phyloP scores from a whole-genome alignment of 352 stramenopile genomes.

The Phytopythium cucurbitacearum region DNA sequence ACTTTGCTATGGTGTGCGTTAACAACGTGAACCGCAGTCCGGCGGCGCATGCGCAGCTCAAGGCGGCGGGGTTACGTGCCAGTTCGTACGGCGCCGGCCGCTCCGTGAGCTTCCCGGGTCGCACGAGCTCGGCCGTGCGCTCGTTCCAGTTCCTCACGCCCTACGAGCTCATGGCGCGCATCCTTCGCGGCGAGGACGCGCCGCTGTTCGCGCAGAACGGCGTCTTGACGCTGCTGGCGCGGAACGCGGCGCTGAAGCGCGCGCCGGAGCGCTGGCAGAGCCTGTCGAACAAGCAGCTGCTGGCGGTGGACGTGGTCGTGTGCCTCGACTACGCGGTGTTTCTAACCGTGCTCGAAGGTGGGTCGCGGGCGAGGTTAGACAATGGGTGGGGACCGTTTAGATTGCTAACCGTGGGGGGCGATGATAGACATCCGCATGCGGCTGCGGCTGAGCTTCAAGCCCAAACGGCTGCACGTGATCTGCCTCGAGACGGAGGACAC shows the following conservation, averaged over 20 bases:
- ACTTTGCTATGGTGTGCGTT: slow-evolving; percentile 80
- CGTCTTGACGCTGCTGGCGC: slow-evolving; percentile 65
- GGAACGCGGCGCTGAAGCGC: slow-evolving; percentile 67
- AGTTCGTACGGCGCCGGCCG: slow-evolving; percentile 66
- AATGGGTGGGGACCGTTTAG: not conserved
- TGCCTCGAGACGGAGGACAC: slow-evolving; percentile 80
- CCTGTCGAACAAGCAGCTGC: slow-evolving; percentile 52
- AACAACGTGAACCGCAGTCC: slow-evolving; percentile 88
- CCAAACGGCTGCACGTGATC: slow-evolving; percentile 66
- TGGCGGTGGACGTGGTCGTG: slow-evolving; percentile 65
- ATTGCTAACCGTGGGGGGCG: not conserved
- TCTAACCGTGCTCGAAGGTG: slow-evolving; percentile 64
- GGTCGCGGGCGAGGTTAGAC: not conserved
- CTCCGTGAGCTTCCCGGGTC: slow-evolving; percentile 55
- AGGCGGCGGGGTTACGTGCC: slow-evolving; percentile 51
- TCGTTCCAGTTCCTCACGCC: slow-evolving; percentile 69
- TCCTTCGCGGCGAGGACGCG: slow-evolving; percentile 48
- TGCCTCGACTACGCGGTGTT: slow-evolving; percentile 85
- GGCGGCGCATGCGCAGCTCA: slow-evolving; percentile 59
- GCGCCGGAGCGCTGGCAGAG: slow-evolving; percentile 76
- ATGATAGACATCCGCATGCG: slow-evolving; percentile 43
- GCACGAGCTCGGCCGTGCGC: slow-evolving; percentile 21
- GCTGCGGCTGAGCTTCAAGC: slow-evolving; percentile 38
- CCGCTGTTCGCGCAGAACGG: slow-evolving; percentile 54
- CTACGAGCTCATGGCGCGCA: slow-evolving; percentile 56